Conservation (phyloP, 31 red algal species). For the Asparagopsis taxiformis region DNA sequence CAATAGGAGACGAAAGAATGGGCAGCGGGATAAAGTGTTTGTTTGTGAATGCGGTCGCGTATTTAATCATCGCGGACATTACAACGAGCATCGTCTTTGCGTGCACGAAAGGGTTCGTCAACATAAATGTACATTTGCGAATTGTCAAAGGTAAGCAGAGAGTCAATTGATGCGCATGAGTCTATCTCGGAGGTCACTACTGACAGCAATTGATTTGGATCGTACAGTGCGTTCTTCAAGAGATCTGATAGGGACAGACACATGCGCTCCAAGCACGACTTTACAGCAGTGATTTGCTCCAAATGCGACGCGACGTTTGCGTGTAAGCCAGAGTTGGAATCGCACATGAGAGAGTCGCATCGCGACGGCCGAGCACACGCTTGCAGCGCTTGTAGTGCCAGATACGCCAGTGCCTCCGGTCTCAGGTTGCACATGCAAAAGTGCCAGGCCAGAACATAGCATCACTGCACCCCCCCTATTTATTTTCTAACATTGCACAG, state of each 20-base stretch:
- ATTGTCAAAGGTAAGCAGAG: constrained; percentile 36
- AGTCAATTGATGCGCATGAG: too few relatives aligned
- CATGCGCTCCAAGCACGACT: constrained; percentile 33
- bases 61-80: constrained; percentile 25
- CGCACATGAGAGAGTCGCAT: neutral
- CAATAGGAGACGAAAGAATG: constrained; percentile 4
- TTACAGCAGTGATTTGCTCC: neutral
- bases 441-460: neutral
- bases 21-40: constrained; percentile 10
- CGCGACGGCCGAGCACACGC: neutral
- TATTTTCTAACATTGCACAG: constrained; percentile 1
- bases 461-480: neutral
- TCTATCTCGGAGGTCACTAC: too few relatives aligned
- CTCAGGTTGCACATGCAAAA: neutral
- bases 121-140: constrained; percentile 8
- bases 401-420: neutral
- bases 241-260: constrained; percentile 25
- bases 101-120: constrained; percentile 33
- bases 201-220: too few relatives aligned
- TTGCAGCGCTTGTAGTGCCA: neutral
- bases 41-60: constrained; percentile 25
- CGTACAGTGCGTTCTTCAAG: constrained; percentile 31
- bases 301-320: constrained; percentile 12
- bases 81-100: constrained; percentile 34
- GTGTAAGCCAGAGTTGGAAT: neutral